A percentile compares a stretch with the other conserved stretches of the same genome.
Conservation (phyloP, 257 asterid species). For the Fraxinus quadrangulata region DNA sequence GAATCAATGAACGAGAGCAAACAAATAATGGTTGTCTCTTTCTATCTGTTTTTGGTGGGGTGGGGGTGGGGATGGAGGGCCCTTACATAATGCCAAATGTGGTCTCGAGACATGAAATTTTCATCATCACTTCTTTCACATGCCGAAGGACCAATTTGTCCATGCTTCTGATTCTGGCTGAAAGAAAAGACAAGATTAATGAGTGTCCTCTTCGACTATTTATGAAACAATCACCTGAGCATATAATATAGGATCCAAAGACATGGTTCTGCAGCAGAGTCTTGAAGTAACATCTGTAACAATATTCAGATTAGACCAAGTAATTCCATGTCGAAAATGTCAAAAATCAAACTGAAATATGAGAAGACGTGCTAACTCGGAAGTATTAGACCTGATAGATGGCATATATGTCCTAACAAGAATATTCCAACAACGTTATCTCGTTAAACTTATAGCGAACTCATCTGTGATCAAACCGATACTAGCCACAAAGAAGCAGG, state of each 20-base stretch:
- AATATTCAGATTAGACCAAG: not conserved
- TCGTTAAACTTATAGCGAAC: not conserved
- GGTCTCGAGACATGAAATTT: conserved; percentile 31
- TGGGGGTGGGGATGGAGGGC: conserved; percentile 2
- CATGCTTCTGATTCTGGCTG: not conserved
- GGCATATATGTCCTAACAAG: not conserved
- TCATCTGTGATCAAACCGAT: not conserved
- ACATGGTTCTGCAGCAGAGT: not conserved
- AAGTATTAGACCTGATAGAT: not conserved
- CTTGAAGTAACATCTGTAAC: not conserved
- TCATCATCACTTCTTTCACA: conserved; percentile 35
- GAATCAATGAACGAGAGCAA: conserved; percentile 7
- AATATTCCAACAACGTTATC: not conserved
- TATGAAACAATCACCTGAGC: not conserved
- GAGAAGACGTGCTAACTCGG: too few relatives aligned
- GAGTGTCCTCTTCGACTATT: not conserved
- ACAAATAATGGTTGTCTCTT: not conserved
- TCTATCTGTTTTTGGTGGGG: not conserved
- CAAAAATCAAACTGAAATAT: too few relatives aligned
- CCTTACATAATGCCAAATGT: conserved; percentile 41
- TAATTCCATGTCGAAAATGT: not conserved
- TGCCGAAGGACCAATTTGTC: conserved; percentile 23
- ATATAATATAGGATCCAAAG: not conserved
- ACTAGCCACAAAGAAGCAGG: not conserved
- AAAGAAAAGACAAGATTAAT: not conserved